Evolutionary conservation across 345 rosid genomes (phyloP).

Genomic region (Litchi chinensis): DNA sequence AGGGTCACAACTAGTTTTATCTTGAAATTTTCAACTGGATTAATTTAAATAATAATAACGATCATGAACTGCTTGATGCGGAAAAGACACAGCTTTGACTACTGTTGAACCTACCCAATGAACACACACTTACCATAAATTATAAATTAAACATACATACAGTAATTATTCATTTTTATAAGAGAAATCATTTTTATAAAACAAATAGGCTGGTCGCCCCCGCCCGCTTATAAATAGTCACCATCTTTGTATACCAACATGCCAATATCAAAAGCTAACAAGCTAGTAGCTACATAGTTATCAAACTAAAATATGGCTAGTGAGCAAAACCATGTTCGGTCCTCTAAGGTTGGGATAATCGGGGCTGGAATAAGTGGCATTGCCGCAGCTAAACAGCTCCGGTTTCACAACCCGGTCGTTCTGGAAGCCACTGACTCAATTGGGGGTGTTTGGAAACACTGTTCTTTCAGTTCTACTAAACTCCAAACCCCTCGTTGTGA

Average conservation of each 20-base stretch:
- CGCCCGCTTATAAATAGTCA: conserved; percentile 20
- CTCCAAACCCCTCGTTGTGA: conserved; percentile 51
- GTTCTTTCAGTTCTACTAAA: conserved; percentile 42
- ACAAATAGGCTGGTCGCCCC: background rate
- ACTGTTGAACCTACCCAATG: conserved; percentile 27
- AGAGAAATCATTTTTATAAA: background rate
- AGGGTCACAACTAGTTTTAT: too few species aligned
- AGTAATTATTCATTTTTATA: background rate
- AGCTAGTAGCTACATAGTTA: background rate
- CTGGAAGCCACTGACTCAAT: conserved; percentile 54
- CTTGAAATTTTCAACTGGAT: background rate
- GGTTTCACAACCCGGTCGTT: conserved; percentile 32
- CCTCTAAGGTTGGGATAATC: conserved; percentile 49
- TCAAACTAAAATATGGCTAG: conserved; percentile 3
- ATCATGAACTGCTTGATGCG: background rate
- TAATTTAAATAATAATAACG: background rate
- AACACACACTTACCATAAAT: background rate
- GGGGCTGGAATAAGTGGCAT: conserved; percentile 72
- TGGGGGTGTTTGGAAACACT: conserved; percentile 77
- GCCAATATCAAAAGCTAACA: background rate
- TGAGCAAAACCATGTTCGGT: conserved; percentile 10
- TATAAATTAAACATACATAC: background rate
- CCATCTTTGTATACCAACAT: background rate
- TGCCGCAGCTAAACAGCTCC: conserved; percentile 50
- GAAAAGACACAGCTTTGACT: background rate